phyloP scores from a whole-genome alignment of 352 stramenopile species.

The Phytophthora sansomeana region DNA sequence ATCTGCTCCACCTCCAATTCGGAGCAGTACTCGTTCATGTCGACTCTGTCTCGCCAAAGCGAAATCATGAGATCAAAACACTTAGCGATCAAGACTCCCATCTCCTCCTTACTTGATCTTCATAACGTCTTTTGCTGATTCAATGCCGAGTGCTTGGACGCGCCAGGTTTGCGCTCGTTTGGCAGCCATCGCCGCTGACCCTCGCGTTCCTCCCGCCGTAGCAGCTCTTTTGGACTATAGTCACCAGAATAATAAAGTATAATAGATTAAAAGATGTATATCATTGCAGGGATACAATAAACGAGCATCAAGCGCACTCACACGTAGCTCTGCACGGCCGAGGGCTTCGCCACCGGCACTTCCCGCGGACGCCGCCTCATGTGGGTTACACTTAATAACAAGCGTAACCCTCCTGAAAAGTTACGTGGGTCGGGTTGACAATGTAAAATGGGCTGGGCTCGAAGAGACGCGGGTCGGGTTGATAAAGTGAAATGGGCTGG shows the following conservation, averaged over 20 bases:
- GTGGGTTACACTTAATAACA: neutral
- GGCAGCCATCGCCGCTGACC: conserved; percentile 53
- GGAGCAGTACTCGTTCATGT: conserved; percentile 46
- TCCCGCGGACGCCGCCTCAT: conserved; percentile 52
- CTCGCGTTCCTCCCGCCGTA: conserved; percentile 33
- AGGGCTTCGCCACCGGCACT: conserved; percentile 65
- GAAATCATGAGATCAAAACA: neutral
- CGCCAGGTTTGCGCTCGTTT: conserved; percentile 51
- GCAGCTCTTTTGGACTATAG: conserved; percentile 26
- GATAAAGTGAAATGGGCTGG: too few relatives aligned
- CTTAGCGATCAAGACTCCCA: neutral
- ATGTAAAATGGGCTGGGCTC: too few relatives aligned
- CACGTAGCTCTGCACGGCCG: conserved; percentile 63
- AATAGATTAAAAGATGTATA: conserved; percentile 3
- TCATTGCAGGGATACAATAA: neutral
- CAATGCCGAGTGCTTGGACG: conserved; percentile 59
- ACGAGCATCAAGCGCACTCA: conserved; percentile 14
- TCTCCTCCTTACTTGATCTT: conserved; percentile 30
- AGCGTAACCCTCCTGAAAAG: neutral
- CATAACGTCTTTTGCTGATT: conserved; percentile 33
- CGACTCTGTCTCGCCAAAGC: conserved; percentile 27
- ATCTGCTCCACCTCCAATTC: conserved; percentile 42
- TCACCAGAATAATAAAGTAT: neutral
- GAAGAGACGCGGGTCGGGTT: too few relatives aligned
- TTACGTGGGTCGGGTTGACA: neutral